Percentiles rank a stretch among this genome's conserved stretches.
phyloP scores from a whole-genome alignment of 2,329 filamentous ascomycete genomes.

The Westerdykella sp. region DNA sequence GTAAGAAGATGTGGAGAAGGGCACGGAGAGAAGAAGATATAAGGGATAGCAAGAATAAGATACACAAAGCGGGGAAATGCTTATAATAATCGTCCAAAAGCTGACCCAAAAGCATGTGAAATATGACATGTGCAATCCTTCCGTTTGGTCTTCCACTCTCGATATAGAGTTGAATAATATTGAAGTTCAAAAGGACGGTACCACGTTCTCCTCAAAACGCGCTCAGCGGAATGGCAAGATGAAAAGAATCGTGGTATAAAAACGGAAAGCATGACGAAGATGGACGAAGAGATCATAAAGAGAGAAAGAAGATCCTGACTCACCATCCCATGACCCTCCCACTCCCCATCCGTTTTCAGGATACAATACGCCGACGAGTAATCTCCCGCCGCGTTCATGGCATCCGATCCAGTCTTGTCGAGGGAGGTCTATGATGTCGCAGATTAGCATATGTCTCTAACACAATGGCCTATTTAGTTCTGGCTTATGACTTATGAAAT shows the following conservation, averaged over 20 bases:
- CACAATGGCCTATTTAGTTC: neutral
- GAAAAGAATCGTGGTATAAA: neutral
- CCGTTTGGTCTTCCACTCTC: no score
- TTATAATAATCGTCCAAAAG: no score
- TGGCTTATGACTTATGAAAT: neutral
- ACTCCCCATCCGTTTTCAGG: slow-evolving; percentile 67
- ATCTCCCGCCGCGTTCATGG: slow-evolving; percentile 90
- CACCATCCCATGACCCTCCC: slow-evolving; percentile 74
- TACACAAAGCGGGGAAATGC: no score
- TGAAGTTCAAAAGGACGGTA: no score
- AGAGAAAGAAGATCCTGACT: slow-evolving; percentile 6
- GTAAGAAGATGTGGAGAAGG: neutral
- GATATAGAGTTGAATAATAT: no score
- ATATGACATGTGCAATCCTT: no score
- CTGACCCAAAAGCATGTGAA: no score
- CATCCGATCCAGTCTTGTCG: slow-evolving; percentile 93
- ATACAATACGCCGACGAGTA: slow-evolving; percentile 96
- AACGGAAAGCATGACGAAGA: neutral
- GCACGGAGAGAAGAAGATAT: neutral
- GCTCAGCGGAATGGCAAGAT: neutral
- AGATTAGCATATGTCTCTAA: neutral
- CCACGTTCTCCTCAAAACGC: no score
- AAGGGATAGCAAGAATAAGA: no score
- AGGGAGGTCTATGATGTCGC: slow-evolving; percentile 61
- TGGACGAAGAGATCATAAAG: neutral